A percentile compares a stretch with the other conserved stretches of the same genome.
Evolutionary conservation across 2,329 filamentous ascomycete species (phyloP).

Genomic region (Alternaria burnsii): DNA sequence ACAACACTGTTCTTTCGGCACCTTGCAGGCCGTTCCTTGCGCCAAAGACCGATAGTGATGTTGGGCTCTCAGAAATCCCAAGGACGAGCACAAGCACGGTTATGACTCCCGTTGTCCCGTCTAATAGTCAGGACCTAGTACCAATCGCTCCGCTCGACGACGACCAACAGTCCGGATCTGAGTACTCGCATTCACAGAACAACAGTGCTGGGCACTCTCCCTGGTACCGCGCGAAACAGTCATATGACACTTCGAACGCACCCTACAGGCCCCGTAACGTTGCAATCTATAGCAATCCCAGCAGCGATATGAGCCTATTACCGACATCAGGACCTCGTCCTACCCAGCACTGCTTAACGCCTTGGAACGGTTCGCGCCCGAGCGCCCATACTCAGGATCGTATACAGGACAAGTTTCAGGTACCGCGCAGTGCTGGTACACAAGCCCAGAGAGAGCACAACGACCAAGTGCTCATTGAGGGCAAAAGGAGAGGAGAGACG

Average conservation of each 20-base stretch:
- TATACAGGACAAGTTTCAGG: conserved; percentile 8
- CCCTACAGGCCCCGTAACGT: neutral
- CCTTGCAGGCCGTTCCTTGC: neutral
- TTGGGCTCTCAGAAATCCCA: conserved; percentile 1
- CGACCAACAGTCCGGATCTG: conserved; percentile 6
- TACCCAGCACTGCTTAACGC: neutral
- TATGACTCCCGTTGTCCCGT: neutral
- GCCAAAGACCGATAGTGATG: neutral
- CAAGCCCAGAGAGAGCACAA: conserved; percentile 31
- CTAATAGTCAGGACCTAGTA: neutral
- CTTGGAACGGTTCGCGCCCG: neutral
- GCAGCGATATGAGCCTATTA: neutral
- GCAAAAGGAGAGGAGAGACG: conserved; percentile 65
- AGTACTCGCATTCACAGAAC: conserved; percentile 17
- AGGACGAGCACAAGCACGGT: neutral
- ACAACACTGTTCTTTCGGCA: neutral
- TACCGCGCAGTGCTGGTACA: neutral
- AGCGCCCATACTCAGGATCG: neutral
- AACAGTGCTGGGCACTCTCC: conserved; percentile 12
- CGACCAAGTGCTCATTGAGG: conserved; percentile 58
- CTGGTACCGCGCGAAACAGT: conserved; percentile 18
- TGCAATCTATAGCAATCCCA: neutral
- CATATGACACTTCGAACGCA: neutral
- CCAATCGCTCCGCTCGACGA: neutral
- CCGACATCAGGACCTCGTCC: neutral